These are phyloP conservation scores for Fusarium sp. DNA, from an alignment of 2,329 filamentous ascomycete species.

Conservation along the genomic window DNA sequence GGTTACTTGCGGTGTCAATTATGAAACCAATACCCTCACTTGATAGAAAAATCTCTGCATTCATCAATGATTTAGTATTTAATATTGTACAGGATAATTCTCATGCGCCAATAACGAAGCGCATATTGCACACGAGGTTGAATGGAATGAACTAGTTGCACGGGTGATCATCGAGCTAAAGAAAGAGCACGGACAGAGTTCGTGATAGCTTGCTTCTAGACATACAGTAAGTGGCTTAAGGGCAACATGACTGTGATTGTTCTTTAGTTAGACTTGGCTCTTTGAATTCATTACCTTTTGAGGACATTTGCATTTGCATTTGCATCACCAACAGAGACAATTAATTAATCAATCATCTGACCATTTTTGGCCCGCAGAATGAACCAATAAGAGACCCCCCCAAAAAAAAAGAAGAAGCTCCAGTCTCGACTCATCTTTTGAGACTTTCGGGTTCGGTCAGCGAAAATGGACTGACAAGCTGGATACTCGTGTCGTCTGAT, in stretches of 20 bases:
- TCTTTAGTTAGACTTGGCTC: constrained; percentile 1
- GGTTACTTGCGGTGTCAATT: constrained; percentile 12
- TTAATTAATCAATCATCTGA: constrained; percentile 3
- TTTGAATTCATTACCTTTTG: neutral
- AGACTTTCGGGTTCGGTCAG: constrained; percentile 37
- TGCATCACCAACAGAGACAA: neutral
- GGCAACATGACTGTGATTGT: neutral
- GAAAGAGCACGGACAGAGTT: constrained; percentile 31
- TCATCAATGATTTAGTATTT: neutral
- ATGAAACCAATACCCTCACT: neutral
- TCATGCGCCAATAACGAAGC: constrained; percentile 22
- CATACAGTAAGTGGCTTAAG: neutral
- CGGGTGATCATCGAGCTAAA: constrained; percentile 25
- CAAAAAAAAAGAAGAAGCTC: neutral
- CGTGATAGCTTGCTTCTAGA: neutral
- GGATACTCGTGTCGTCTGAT: constrained; percentile 12
- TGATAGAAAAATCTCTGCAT: neutral
- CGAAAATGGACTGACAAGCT: constrained; percentile 31
- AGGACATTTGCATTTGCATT: constrained; percentile 14
- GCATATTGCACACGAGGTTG: constrained; percentile 25
- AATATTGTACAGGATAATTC: neutral
- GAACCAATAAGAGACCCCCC: constrained; percentile 25
- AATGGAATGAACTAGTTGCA: constrained; percentile 16
- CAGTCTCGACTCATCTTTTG: constrained; percentile 22
- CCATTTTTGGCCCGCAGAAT: constrained; percentile 8